Conservation (phyloP, 305 asterid genomes). For the Euphrasia arctica region DNA sequence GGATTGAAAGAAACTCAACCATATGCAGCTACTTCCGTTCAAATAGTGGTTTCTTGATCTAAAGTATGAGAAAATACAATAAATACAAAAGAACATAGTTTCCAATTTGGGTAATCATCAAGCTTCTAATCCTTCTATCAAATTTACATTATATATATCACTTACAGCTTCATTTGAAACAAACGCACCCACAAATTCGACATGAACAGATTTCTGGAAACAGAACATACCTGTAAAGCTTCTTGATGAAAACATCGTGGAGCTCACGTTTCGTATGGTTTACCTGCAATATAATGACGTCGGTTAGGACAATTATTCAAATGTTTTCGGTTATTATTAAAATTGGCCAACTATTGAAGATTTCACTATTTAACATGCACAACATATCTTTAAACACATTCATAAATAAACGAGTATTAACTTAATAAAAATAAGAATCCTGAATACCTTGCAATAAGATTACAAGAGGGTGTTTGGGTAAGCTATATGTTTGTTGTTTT, state of each 20-base stretch:
- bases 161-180: not conserved
- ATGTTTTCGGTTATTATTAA: constrained; percentile 10
- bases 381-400: not conserved
- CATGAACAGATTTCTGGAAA: constrained; percentile 6
- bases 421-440: not conserved
- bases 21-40: not conserved
- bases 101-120: constrained; percentile 1
- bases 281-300: constrained; percentile 66
- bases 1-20: not conserved
- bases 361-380: not conserved
- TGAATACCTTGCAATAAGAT: not conserved
- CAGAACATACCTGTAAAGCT: constrained; percentile 80
- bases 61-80: not conserved
- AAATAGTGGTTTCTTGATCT: not conserved
- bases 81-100: not conserved
- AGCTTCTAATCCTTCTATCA: not conserved
- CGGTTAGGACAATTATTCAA: too few relatives aligned
- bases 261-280: constrained; percentile 96
- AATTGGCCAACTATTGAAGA: constrained; percentile 9
- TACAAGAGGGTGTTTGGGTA: too few relatives aligned
- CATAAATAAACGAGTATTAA: not conserved
- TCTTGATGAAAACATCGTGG: constrained; percentile 81
- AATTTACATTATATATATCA: not conserved
- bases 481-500: too few relatives aligned
- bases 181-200: not conserved